These are phyloP conservation scores for Nakazawaea ishiwadae DNA, from an alignment of 805 yeast genomes.

Conservation along the genomic window DNA sequence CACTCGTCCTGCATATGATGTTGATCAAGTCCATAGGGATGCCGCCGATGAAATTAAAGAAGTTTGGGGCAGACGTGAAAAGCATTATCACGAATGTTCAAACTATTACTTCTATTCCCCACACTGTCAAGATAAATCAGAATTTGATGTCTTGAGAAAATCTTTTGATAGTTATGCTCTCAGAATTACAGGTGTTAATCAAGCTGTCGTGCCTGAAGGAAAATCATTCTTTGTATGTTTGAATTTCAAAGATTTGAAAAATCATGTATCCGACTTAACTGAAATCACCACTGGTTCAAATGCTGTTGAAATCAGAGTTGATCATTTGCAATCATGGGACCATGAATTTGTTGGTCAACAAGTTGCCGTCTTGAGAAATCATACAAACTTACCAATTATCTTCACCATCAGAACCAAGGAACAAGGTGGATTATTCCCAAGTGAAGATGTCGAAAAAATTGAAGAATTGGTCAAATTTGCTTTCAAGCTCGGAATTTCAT, in stretches of 20 bases:
- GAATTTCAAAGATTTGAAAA: constrained; percentile 57
- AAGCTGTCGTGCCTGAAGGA: constrained; percentile 32
- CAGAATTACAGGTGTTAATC: constrained; percentile 53
- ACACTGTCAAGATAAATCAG: constrained; percentile 52
- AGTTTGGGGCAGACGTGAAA: constrained; percentile 82
- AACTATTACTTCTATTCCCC: constrained; percentile 74
- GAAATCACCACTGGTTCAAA: constrained; percentile 62
- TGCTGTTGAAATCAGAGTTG: constrained; percentile 84
- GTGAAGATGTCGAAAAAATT: constrained; percentile 43
- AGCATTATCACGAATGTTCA: constrained; percentile 76
- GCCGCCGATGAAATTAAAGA: constrained; percentile 62
- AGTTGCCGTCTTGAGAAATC: constrained; percentile 61
- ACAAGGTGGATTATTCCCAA: constrained; percentile 83
- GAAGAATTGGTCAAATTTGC: constrained; percentile 55
- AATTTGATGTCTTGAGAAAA: constrained; percentile 51
- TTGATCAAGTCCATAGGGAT: constrained; percentile 9
- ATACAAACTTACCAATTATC: constrained; percentile 67
- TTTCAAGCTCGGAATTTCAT: constrained; percentile 73
- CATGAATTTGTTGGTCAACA: constrained; percentile 65
- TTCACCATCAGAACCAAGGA: constrained; percentile 72
- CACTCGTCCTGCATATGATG: constrained; percentile 74
- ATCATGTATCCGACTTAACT: constrained; percentile 39
- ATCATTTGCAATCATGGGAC: constrained; percentile 49
- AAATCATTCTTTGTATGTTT: constrained; percentile 72
- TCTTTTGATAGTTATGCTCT: constrained; percentile 56